Conservation (phyloP, 495 filamentous ascomycete species). For the Schizothecium vesticola region DNA sequence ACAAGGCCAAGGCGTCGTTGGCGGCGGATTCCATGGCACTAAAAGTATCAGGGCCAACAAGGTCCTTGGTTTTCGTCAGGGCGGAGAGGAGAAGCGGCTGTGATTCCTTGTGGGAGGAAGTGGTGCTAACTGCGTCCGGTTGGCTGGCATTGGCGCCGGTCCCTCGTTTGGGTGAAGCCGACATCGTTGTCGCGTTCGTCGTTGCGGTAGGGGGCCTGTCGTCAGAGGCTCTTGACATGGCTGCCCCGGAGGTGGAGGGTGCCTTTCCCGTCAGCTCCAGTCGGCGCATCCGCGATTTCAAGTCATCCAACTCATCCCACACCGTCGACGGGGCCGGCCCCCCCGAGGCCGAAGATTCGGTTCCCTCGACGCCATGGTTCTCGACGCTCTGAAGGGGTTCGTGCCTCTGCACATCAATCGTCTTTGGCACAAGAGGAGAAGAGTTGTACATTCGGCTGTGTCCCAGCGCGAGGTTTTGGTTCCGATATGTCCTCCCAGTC, state of each 20-base stretch:
- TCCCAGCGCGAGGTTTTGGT: conserved; percentile 52
- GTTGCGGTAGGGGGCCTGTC: conserved; percentile 87
- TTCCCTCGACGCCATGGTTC: conserved; percentile 49
- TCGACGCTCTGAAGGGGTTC: conserved; percentile 30
- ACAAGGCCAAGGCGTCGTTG: conserved; percentile 70
- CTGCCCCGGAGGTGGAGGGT: conserved; percentile 71
- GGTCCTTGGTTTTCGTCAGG: conserved; percentile 64
- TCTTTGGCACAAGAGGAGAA: conserved; percentile 51
- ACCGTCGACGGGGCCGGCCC: conserved; percentile 79
- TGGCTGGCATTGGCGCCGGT: conserved; percentile 43
- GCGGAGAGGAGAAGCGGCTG: conserved; percentile 80
- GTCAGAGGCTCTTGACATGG: conserved; percentile 65
- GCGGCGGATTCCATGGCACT: conserved; percentile 76
- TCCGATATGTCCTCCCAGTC: conserved; percentile 42
- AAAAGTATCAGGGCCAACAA: conserved; percentile 67
- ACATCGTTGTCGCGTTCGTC: conserved; percentile 89
- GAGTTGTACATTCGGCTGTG: conserved; percentile 49
- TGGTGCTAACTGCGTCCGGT: conserved; percentile 24
- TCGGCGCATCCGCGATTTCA: conserved; percentile 88
- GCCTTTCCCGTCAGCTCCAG: conserved; percentile 88
- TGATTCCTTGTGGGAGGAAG: conserved; percentile 38
- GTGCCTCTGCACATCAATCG: conserved; percentile 31
- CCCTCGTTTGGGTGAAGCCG: conserved; percentile 70
- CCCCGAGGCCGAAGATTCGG: conserved; percentile 79
- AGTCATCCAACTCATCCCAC: conserved; percentile 95